Evolutionary conservation across 2,329 filamentous ascomycete species (phyloP).

Genomic region (Phoma sp.): DNA sequence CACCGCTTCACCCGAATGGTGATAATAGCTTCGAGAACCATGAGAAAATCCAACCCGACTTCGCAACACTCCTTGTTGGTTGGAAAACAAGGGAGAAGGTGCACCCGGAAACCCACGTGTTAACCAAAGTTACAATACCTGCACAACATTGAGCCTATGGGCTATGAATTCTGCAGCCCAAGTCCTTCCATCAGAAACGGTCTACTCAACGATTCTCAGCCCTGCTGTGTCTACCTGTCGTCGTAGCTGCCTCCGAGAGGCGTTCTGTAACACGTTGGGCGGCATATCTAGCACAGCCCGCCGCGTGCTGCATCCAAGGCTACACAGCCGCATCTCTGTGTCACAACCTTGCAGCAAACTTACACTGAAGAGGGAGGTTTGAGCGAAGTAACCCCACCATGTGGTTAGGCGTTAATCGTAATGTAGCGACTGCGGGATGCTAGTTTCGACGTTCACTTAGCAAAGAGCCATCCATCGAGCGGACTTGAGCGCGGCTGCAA

Average conservation of each 20-base stretch:
- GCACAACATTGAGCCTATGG: background rate
- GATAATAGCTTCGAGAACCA: background rate
- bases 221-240: conserved; percentile 23
- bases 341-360: conserved; percentile 24
- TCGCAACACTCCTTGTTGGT: background rate
- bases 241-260: conserved; percentile 33
- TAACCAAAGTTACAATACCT: background rate
- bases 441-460: conserved; percentile 29
- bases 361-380: conserved; percentile 25
- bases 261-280: conserved; percentile 36
- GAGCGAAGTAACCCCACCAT: conserved; percentile 27
- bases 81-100: background rate
- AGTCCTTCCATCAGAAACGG: conserved; percentile 22
- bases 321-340: conserved; percentile 21
- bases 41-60: background rate
- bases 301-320: conserved; percentile 26
- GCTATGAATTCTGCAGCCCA: conserved; percentile 18
- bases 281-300: conserved; percentile 30
- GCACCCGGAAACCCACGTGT: background rate
- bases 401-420: conserved; percentile 10
- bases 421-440: conserved; percentile 18
- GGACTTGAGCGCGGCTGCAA: conserved; percentile 26
- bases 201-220: conserved; percentile 26
- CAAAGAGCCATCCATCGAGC: conserved; percentile 12
- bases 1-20: conserved; percentile 12